Evolutionary conservation across 306 rosid genomes (phyloP), one percentile per base, ranked within the genome.

Genomic region (Nissolia schottii): DNA sequence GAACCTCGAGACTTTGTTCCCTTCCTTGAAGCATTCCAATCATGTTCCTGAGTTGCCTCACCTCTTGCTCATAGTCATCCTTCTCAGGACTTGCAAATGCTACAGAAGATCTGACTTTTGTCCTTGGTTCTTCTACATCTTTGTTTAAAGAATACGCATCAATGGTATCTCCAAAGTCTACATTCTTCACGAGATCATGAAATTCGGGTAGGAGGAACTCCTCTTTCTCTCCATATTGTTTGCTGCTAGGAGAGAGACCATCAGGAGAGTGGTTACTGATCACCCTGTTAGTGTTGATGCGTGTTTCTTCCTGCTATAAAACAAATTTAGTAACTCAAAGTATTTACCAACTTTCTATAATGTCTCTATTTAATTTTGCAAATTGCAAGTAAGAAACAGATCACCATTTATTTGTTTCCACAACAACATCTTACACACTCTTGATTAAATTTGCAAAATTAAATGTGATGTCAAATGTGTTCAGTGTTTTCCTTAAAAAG

Each of bases 21-120:
- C 89, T 89, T 69, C 87, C 98, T 70, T 77, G 84, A 81, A 94
- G 96, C 76, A 77, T 45, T 81, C 76, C 79, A 67, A 94, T 75
- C 80, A 74, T 85, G 80, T 75, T 79, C 70, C 78, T 83, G 27
- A 94, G 97, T 6, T 79, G 70, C 53, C 64, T 74, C 79, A 87
- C 74, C 82, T 94, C 97, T 56, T 71, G 83, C 62, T 82, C 92
- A 49, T 85, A 64, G 11, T 89, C 88, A 46, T 83, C 91, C 45
- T 73, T 74, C 58, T 85, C 92, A 27, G 40, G 25, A 25, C 56
- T 81, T 32, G 69, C 59, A 57, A 45, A 82, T 7, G 75, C 78
- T 80, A 70, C 76, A 22, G 90, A 82, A 84, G 79, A 79, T 61
- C 41, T 81, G 46, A 40, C 37, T 49, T 59, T 58, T 18, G 70